Evolutionary conservation across 306 rosid genomes (phyloP), one percentile per base, ranked within the genome.

Genomic region (Cyamopsis tetragonoloba): DNA sequence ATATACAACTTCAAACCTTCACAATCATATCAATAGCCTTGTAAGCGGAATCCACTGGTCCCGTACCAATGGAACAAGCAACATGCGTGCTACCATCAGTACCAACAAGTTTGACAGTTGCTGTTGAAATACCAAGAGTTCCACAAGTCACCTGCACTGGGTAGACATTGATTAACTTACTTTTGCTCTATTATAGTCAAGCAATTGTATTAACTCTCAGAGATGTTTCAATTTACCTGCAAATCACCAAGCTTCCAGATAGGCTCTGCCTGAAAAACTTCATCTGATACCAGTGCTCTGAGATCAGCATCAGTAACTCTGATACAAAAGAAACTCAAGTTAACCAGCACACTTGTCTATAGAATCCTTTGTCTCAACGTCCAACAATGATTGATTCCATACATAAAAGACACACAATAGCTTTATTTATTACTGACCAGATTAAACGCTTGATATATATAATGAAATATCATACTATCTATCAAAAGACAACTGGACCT

Each of bases 11-110:
- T 31, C 87, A 19, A 75, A 95, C 99, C 97, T 95, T 82, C 62
- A 91, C 92, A 61, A 95, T 88, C 60, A 80, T 80, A 86, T 95
- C 85, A 48, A 91, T 56, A 55, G 99, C 96, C 83, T 79, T 95
- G 88, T 95, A 95, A 72, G 97, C 99, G 17, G 99, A 85, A 85
- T 95, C 99, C 68, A 95, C 97, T 4, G 99, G 99, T 12, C 99
- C 99, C 1, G 97, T 90, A 73, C 99, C 97, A 59, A 88, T 76
- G 14, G 97, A 77, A 78, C 99, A 95, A 62, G 95, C 92, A 67
- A 91, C 63, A 1, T 79, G 82, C 11, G 82, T 79, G 47, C 13
- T 69, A 77, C 95, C 96, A 76, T 83, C 82, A 42, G 61, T 46
- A 61, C 77, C 56, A 54, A 80, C 14, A 46, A 95, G 89, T 81